These are phyloP conservation scores for Fraxinus dipetala DNA, from an alignment of 305 asterid genomes.

Conservation along the genomic window DNA sequence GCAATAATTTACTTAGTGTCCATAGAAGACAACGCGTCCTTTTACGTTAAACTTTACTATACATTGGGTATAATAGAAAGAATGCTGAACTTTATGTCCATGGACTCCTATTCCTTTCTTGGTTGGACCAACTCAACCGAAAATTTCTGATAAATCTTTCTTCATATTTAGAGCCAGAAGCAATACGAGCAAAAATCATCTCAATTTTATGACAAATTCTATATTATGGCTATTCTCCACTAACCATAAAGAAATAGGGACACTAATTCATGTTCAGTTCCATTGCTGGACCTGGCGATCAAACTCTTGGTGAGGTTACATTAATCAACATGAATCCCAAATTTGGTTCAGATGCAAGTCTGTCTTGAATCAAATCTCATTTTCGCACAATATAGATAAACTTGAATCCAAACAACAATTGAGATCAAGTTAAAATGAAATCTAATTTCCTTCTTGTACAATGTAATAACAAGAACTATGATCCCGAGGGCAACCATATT, in stretches of 20 bases:
- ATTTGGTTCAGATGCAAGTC: neutral
- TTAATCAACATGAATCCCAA: neutral
- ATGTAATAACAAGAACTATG: neutral
- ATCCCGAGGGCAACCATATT: neutral
- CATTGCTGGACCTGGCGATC: conserved; percentile 1
- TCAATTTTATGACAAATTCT: conserved; percentile 6
- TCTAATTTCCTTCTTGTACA: neutral
- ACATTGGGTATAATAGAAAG: neutral
- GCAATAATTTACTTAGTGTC: neutral
- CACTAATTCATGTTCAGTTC: conserved; percentile 15
- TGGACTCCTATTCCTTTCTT: neutral
- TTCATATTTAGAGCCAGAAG: neutral
- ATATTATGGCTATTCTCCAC: conserved; percentile 6
- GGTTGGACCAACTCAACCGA: neutral
- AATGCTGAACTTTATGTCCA: neutral
- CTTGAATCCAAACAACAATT: neutral
- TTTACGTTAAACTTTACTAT: neutral
- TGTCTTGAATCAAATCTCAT: neutral
- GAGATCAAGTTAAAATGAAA: neutral
- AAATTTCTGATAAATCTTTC: neutral
- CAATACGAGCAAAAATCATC: neutral
- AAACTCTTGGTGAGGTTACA: neutral
- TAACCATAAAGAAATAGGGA: conserved; percentile 18
- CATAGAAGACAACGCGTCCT: neutral
- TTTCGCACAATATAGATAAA: neutral